Evolutionary conservation across 2,329 filamentous ascomycete species (phyloP).

Genomic region (Phyllosticta citrichinensis): DNA sequence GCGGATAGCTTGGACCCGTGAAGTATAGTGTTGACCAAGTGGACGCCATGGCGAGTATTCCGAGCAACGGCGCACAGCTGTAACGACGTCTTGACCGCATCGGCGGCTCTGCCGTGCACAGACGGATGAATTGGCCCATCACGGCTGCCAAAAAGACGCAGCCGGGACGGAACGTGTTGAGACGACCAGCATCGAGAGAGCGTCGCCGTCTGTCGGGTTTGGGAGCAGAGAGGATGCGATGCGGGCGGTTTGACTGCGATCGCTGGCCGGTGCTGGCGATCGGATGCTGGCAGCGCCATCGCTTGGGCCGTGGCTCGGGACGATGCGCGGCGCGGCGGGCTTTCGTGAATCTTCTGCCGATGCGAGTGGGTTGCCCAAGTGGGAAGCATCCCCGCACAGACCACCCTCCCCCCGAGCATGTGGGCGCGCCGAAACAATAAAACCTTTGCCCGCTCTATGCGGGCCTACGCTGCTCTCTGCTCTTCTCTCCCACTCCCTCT

Average conservation of each 20-base stretch:
- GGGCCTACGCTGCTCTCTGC: too few species aligned
- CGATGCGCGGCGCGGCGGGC: not conserved
- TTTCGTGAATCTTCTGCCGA: not conserved
- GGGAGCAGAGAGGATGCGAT: not conserved
- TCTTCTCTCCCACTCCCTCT: not conserved
- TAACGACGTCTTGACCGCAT: not conserved
- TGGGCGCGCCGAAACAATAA: not conserved
- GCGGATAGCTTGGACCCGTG: not conserved
- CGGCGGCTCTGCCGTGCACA: not conserved
- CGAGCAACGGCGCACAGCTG: not conserved
- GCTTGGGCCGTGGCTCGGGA: not conserved
- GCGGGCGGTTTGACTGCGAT: too few species aligned
- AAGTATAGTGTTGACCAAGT: not conserved
- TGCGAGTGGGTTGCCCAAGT: not conserved
- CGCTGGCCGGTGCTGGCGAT: not conserved
- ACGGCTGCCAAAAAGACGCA: not conserved
- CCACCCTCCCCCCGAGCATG: not conserved
- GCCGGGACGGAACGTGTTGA: not conserved
- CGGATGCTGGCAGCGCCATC: not conserved
- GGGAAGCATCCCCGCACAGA: not conserved
- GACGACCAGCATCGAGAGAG: not conserved
- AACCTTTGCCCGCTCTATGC: not conserved
- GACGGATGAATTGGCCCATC: not conserved
- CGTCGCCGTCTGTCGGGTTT: not conserved
- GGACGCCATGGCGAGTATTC: too few species aligned